These are phyloP conservation scores for Penicillium sp. DNA, from an alignment of 2,329 filamentous ascomycete genomes.

Conservation along the genomic window DNA sequence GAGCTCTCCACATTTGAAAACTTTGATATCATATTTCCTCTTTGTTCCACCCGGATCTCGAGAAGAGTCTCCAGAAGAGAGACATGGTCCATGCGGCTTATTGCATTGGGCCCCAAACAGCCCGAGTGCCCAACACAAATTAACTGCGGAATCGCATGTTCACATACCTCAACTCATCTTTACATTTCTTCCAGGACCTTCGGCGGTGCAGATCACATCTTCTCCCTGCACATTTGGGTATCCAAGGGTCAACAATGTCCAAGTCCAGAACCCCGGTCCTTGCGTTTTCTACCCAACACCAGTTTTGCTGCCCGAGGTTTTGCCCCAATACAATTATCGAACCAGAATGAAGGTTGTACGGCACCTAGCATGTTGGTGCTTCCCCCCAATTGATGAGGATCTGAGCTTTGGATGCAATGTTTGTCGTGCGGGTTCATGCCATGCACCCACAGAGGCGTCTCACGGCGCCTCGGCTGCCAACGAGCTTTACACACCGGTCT, in stretches of 20 bases:
- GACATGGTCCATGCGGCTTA: conserved; percentile 22
- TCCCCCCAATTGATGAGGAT: conserved; percentile 13
- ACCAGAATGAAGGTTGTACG: conserved; percentile 13
- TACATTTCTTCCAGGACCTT: conserved; percentile 3
- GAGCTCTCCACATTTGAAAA: background rate
- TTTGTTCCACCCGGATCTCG: background rate
- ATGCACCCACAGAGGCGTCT: conserved; percentile 13
- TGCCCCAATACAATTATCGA: conserved; percentile 7
- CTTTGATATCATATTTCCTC: background rate
- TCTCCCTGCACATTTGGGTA: conserved; percentile 10
- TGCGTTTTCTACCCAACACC: conserved; percentile 22
- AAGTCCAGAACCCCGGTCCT: conserved; percentile 11
- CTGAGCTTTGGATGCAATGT: conserved; percentile 8
- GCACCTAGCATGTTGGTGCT: background rate
- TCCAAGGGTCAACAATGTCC: conserved; percentile 14
- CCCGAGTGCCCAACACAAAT: conserved; percentile 15
- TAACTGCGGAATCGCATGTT: conserved; percentile 7
- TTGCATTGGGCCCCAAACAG: conserved; percentile 24
- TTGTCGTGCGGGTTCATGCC: conserved; percentile 6
- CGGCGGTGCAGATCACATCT: conserved; percentile 17
- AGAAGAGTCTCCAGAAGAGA: conserved; percentile 9
- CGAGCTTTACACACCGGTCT: conserved; percentile 6
- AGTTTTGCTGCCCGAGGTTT: conserved; percentile 22
- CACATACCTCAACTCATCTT: conserved; percentile 18
- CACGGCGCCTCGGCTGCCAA: conserved; percentile 11